Evolutionary conservation across 2,329 filamentous ascomycete genomes (phyloP), one percentile per base, ranked within the genome.

Genomic region (Podosphaera leucotricha): DNA sequence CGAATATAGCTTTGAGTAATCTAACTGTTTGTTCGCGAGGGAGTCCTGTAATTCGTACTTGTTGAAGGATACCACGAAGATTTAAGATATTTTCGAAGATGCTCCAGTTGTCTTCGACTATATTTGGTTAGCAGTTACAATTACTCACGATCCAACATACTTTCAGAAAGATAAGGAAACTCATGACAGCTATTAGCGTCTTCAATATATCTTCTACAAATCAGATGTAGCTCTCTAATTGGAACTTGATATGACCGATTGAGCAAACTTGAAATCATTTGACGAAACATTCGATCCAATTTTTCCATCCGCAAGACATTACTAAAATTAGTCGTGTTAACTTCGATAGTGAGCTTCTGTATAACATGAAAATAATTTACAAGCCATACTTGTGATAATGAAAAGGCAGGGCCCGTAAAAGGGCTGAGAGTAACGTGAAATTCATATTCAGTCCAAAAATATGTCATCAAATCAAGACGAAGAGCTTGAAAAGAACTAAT

Each of bases 341-440:
- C 24, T 44, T 59, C 57, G 8, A 59, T 45, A 5, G 56, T 55
- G 6, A 59, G 47, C 30, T 49, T 28, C 36, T 56, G 54, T 24
- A 59, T 44, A 2, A 40, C 48, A n/a, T 46, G 40, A 1, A 52
- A 46, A 43, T 55, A 49, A 6, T 45, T 21, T 1, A 40, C 35
- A 8, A 58, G 43, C 53, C 55, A 58, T 16, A 52, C 26, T 28
- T 52, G 44, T 2, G 55, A 52, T 11, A 58, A 47, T 2, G 53
- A 55, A 18, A 54, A 47, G 2, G 38, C 28, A 7, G 52, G 50
- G 2, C 50, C 50, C 26, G 46, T 53, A 37, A 57, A 54, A 21
- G 47, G 43, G 26, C 40, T 52, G 1, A 56, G 38, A 0, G 57
- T 57, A 41, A 57, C 47, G 41, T 59, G 56, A 37, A 59, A 59